Evolutionary conservation across 805 yeast species (phyloP), one percentile per base, ranked within the genome.

Genomic region (Ogataea parapolymorpha): DNA sequence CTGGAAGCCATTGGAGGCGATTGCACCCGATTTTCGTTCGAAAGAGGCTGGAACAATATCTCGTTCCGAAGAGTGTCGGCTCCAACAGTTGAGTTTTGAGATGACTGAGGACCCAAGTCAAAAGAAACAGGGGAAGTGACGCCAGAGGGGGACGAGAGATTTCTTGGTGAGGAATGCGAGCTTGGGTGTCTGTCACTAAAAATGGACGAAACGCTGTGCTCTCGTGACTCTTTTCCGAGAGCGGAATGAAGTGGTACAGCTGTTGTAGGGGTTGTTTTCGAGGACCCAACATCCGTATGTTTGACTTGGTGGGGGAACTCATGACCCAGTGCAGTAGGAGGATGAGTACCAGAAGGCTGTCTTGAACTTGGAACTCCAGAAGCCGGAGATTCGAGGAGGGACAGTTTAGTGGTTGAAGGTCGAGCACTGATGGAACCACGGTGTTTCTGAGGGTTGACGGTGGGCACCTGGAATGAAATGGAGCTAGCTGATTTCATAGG

Each of bases 401-500:
- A 32, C 5, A 59, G 31, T 32, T 62, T 62, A 5, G 67, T 61
- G 12, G 68, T 63, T 4, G 77, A 70, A 1, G 81, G 78, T 46
- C 74, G 65, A 1, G 78, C 72, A 32, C 78, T 71, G 37, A 77
- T 76, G 2, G 82, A 77, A n/a, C 80, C 79, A 42, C 83, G 60
- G 49, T 77, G 79, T 46, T 72, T 73, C 26, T 45, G 47, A 17
- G 67, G 70, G 17, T 58, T 56, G 6, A 50, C 59, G 9, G 70
- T 59, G 1, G 75, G 72, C 14, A 71, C 74, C 15, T 73, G 74
- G 50, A 75, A 75, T 3, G 79, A 74, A 9, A 75, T 59, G 3
- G 65, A 48, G 28, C 65, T 51, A 15, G 50, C 42, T 3, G 58
- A 33, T 43, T 55, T 55, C 32, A 53, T 15, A 4, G 48, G 45